These are phyloP conservation scores for Rhododendron griersonianum DNA, from an alignment of 148 eudicot species.

Conservation along the genomic window DNA sequence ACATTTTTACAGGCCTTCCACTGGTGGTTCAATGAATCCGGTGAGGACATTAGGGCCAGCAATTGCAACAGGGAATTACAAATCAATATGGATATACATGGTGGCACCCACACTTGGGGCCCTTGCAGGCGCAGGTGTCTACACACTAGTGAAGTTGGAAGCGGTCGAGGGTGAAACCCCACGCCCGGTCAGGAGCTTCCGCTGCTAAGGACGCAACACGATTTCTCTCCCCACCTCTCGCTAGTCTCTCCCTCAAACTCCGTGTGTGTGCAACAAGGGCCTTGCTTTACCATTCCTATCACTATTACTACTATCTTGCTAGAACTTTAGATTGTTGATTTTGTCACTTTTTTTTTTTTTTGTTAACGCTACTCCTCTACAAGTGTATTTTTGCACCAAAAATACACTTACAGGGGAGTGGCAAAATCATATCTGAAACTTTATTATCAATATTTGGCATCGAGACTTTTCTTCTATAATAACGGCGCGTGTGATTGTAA, in stretches of 20 bases:
- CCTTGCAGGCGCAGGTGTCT: slow-evolving; percentile 69
- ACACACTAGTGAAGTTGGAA: slow-evolving; percentile 70
- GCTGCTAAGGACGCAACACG: slow-evolving; percentile 35
- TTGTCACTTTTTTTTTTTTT: too few species aligned
- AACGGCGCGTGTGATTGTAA: background rate
- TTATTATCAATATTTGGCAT: background rate
- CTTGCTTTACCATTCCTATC: background rate
- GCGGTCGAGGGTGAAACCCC: slow-evolving; percentile 61
- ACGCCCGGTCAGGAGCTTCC: slow-evolving; percentile 76
- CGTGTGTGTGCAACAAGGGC: background rate
- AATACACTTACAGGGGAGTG: too few species aligned
- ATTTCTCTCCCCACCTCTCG: too few species aligned
- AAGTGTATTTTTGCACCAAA: too few species aligned
- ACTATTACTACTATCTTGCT: background rate
- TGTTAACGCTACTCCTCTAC: too few species aligned
- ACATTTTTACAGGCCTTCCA: slow-evolving; percentile 56
- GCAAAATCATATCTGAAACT: background rate
- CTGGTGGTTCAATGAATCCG: slow-evolving; percentile 94
- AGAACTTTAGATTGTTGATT: background rate
- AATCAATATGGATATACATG: slow-evolving; percentile 69
- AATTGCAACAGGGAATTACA: slow-evolving; percentile 90
- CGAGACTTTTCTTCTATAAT: background rate
- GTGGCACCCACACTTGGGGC: slow-evolving; percentile 92
- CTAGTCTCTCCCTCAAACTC: too few species aligned
- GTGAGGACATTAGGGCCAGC: slow-evolving; percentile 95